These are phyloP conservation scores for Solanum arcanum DNA, from an alignment of 257 asterid species.

Conservation along the genomic window DNA sequence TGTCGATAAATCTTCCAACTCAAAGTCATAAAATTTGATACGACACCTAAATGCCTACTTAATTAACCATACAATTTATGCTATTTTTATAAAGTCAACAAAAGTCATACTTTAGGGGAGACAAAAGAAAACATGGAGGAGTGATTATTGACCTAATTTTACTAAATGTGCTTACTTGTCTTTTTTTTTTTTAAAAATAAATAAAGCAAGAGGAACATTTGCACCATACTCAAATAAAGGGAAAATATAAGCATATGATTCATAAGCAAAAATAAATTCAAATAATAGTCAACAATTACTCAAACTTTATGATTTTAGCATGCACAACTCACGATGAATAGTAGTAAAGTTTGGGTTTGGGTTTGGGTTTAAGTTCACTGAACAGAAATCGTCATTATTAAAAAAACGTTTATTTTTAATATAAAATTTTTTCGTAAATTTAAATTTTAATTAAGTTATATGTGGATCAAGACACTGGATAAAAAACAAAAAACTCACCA, in stretches of 20 bases:
- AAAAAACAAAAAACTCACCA: neutral
- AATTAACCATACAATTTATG: neutral
- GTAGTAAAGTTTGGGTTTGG: too few species aligned
- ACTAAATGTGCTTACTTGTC: neutral
- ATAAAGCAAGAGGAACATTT: neutral
- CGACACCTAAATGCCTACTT: neutral
- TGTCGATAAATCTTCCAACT: neutral
- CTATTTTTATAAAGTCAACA: neutral
- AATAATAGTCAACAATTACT: neutral
- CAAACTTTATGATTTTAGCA: neutral
- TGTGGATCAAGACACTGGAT: fast-evolving
- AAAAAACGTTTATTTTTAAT: too few species aligned
- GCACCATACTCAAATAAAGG: neutral
- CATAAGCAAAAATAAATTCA: neutral
- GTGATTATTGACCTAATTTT: neutral
- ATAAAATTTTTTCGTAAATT: fast-evolving
- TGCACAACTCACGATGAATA: neutral
- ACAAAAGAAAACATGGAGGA: neutral
- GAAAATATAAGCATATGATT: neutral
- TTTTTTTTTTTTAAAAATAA: too few species aligned
- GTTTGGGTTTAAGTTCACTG: too few species aligned
- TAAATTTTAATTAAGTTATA: too few species aligned
- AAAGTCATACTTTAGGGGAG: neutral
- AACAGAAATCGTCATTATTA: too few species aligned
- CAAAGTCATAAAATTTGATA: neutral